Evolutionary conservation across 768 basidiomycete genomes (phyloP).

Genomic region (Mycena maculata): DNA sequence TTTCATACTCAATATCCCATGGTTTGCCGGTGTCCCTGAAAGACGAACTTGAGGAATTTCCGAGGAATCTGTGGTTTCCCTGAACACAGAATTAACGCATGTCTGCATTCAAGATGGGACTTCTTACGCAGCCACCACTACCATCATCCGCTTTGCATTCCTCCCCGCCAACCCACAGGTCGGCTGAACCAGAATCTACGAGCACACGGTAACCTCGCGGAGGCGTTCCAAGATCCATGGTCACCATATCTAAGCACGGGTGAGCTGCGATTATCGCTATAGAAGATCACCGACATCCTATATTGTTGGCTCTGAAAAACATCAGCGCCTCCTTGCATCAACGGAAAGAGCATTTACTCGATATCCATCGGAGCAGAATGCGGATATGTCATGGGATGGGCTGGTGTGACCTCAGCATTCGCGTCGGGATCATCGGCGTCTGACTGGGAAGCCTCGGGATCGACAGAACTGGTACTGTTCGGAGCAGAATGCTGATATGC

Average conservation of each 20-base stretch:
- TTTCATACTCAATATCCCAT: conserved; percentile 69
- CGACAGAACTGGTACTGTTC: not conserved
- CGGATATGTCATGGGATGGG: conserved; percentile 31
- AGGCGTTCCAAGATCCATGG: conserved; percentile 58
- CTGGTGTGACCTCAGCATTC: conserved; percentile 36
- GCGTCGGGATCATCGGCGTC: conserved; percentile 41
- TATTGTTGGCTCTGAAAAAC: conserved; percentile 57
- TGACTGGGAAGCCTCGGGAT: not conserved
- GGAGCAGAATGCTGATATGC: too few relatives aligned
- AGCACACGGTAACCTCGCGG: conserved; percentile 59
- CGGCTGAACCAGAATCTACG: conserved; percentile 73
- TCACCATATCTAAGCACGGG: conserved; percentile 43
- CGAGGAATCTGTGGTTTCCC: conserved; percentile 71
- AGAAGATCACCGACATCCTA: conserved; percentile 54
- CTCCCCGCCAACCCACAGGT: conserved; percentile 68
- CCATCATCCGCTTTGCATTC: conserved; percentile 51
- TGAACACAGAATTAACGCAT: conserved; percentile 30
- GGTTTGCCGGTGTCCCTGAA: conserved; percentile 60
- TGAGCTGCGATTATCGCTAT: not conserved
- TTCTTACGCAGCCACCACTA: conserved; percentile 37
- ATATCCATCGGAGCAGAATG: conserved; percentile 67
- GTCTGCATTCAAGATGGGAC: not conserved
- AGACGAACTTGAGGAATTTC: conserved; percentile 64
- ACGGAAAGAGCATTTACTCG: conserved; percentile 52
- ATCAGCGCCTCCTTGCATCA: not conserved